A percentile compares a stretch with the other conserved stretches of the same genome.
These are phyloP conservation scores for Russula sp. DNA, from an alignment of 768 basidiomycete genomes.

Conservation along the genomic window DNA sequence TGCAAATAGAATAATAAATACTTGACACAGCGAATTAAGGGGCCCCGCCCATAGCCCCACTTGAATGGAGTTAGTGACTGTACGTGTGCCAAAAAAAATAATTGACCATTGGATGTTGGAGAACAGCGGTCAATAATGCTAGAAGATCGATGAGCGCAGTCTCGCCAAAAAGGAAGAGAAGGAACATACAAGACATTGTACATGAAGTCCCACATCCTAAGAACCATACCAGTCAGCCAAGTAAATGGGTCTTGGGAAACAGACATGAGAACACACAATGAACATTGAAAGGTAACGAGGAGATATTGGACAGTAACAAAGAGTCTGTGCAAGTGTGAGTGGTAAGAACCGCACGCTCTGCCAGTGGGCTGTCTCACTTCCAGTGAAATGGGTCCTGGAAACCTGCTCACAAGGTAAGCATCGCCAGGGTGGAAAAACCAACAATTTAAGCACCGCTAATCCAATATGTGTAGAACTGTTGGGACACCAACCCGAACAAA, in stretches of 20 bases:
- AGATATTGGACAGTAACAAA: background rate
- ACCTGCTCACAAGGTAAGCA: background rate
- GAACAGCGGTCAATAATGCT: background rate
- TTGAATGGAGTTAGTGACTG: background rate
- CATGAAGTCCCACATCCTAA: background rate
- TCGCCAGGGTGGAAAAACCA: background rate
- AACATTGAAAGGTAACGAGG: background rate
- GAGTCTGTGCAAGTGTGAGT: background rate
- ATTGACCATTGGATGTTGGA: background rate
- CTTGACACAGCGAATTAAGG: background rate
- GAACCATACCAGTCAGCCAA: background rate
- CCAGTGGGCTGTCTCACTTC: background rate
- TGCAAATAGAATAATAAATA: background rate
- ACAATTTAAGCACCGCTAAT: background rate
- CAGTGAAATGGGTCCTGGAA: background rate
- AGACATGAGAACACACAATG: background rate
- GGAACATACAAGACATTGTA: background rate
- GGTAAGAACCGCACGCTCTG: background rate
- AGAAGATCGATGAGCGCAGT: background rate
- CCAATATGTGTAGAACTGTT: constrained; percentile 3
- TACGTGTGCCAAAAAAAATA: background rate
- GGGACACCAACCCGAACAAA: background rate
- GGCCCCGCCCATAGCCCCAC: background rate
- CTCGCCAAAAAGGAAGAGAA: background rate
- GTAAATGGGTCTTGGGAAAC: background rate